A percentile compares a stretch with the other conserved stretches of the same genome.
These are phyloP conservation scores for Thielaviopsis euricoi DNA, from an alignment of 2,329 filamentous ascomycete species.

Conservation along the genomic window DNA sequence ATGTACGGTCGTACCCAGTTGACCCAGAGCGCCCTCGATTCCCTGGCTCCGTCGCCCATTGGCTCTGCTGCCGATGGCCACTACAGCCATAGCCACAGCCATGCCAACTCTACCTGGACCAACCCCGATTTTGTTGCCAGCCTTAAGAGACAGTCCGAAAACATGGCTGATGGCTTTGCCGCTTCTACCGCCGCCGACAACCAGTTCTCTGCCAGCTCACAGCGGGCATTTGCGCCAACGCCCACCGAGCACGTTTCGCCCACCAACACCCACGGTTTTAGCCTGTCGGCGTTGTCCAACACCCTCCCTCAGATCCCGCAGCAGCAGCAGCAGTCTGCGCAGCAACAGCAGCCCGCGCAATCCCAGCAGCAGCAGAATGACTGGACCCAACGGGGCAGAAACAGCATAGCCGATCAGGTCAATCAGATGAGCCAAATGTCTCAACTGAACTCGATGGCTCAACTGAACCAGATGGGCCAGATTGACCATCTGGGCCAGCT, in stretches of 20 bases:
- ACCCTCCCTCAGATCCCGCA: not conserved
- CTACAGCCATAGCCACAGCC: not conserved
- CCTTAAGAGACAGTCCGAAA: not conserved
- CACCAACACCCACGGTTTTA: not conserved
- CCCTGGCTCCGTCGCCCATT: not conserved
- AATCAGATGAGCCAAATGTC: not conserved
- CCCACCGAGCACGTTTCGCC: not conserved
- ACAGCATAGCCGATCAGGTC: not conserved
- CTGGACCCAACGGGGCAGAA: no score
- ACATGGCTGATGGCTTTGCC: slow-evolving; percentile 1
- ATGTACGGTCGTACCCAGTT: not conserved
- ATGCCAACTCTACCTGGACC: not conserved
- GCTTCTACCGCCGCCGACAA: not conserved
- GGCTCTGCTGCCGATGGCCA: not conserved
- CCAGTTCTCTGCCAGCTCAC: not conserved
- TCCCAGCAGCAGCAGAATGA: no score
- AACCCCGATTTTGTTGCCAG: slow-evolving; percentile 4
- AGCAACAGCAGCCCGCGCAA: not conserved
- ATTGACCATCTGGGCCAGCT: no score
- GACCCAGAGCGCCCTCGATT: not conserved
- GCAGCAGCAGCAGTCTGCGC: not conserved
- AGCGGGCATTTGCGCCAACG: not conserved
- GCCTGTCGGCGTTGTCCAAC: not conserved
- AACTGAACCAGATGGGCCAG: not conserved
- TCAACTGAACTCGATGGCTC: not conserved